phyloP scores from a whole-genome alignment of 2,329 filamentous ascomycete species.

The Calonectria pauciramosa region DNA sequence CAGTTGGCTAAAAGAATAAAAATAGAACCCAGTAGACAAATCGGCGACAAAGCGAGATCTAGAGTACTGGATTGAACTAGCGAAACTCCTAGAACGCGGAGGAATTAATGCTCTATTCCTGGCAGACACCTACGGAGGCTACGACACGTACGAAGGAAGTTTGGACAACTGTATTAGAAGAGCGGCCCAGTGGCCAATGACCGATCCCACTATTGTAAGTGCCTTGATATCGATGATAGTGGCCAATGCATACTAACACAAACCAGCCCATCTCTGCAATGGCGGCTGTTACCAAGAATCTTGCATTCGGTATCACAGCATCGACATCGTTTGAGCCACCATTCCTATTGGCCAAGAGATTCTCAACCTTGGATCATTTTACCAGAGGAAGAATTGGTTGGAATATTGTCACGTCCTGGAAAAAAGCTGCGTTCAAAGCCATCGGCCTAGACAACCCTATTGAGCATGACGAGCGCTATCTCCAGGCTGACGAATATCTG shows the following conservation, averaged over 20 bases:
- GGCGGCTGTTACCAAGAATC: slow-evolving; percentile 75
- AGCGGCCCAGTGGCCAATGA: slow-evolving; percentile 75
- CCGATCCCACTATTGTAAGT: slow-evolving; percentile 73
- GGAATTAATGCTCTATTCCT: slow-evolving; percentile 76
- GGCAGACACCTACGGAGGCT: slow-evolving; percentile 75
- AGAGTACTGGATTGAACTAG: slow-evolving; percentile 74
- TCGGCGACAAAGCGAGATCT: slow-evolving; percentile 72
- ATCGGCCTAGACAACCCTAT: slow-evolving; percentile 70
- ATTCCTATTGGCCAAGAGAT: slow-evolving; percentile 72
- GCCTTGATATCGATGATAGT: too few relatives aligned
- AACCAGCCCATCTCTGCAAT: slow-evolving; percentile 72
- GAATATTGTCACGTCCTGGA: slow-evolving; percentile 72
- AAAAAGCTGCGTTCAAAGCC: slow-evolving; percentile 72
- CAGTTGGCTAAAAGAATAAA: not conserved
- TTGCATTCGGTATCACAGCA: slow-evolving; percentile 73
- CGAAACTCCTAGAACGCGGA: slow-evolving; percentile 72
- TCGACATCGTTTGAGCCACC: slow-evolving; percentile 75
- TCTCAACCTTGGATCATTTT: slow-evolving; percentile 73
- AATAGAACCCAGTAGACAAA: slow-evolving; percentile 70
- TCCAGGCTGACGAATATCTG: slow-evolving; percentile 73
- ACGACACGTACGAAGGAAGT: slow-evolving; percentile 73
- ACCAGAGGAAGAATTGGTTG: slow-evolving; percentile 73
- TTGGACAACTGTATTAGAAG: slow-evolving; percentile 72
- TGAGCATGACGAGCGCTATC: slow-evolving; percentile 73
- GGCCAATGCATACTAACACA: not conserved